A percentile compares a stretch with the other conserved stretches of the same genome.
Evolutionary conservation across 257 asterid species (phyloP).

Genomic region (Nicotiana noctiflora): DNA sequence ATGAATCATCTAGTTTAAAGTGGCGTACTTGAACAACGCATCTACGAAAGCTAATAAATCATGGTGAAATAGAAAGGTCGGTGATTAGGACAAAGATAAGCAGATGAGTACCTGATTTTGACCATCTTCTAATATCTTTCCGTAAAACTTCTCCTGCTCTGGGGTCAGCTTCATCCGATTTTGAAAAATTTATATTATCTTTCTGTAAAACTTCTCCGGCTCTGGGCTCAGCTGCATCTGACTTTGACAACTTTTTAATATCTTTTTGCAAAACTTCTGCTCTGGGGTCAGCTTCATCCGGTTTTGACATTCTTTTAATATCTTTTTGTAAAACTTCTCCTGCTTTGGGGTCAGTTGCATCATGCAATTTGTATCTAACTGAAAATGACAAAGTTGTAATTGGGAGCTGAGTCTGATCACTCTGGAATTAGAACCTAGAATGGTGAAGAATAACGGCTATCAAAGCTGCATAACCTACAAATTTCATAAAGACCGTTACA

Average conservation of each 20-base stretch:
- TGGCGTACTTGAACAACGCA: not conserved
- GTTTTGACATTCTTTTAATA: not conserved
- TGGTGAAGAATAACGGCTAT: not conserved
- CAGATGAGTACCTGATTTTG: constrained; percentile 41
- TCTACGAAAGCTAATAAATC: not conserved
- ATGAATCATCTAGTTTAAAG: constrained; percentile 2
- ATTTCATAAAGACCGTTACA: constrained; percentile 70
- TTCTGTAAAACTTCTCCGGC: constrained; percentile 52
- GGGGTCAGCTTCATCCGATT: constrained; percentile 34
- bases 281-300: constrained; percentile 8
- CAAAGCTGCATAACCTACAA: constrained; percentile 28
- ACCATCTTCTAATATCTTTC: constrained; percentile 56
- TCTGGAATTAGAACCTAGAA: constrained; percentile 6
- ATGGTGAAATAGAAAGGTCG: not conserved
- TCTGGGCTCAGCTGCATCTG: constrained; percentile 30
- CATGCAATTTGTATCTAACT: constrained; percentile 55
- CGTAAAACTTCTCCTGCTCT: constrained; percentile 46
- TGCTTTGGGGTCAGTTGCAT: not conserved
- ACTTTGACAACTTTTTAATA: constrained; percentile 40
- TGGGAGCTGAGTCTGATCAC: not conserved
- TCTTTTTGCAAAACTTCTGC: constrained; percentile 25
- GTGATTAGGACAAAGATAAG: constrained; percentile 4
- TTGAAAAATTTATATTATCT: constrained; percentile 49
- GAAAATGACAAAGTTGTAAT: constrained; percentile 9
- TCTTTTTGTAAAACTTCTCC: constrained; percentile 3